Conservation (phyloP, 495 filamentous ascomycete species). For the Neurospora tetraspora region DNA sequence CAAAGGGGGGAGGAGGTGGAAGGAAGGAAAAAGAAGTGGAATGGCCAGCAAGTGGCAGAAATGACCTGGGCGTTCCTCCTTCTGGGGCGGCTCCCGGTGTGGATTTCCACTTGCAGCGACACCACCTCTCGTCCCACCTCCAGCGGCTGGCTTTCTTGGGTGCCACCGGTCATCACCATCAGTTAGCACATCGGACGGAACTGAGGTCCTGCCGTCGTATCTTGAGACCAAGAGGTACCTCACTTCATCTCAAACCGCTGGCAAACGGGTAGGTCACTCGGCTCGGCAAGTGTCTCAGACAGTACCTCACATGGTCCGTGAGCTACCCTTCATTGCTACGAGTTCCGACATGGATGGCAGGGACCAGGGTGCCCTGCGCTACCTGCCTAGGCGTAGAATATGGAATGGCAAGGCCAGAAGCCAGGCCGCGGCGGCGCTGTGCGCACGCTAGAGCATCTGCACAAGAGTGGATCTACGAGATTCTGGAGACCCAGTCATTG, state of each 20-base stretch:
- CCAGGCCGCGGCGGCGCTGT: background rate
- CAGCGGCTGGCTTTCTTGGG: background rate
- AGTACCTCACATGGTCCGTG: background rate
- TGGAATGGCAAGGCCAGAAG: background rate
- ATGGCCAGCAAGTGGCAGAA: background rate
- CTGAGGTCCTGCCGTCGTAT: background rate
- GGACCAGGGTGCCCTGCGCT: background rate
- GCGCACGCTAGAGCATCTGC: background rate
- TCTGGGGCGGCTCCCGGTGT: background rate
- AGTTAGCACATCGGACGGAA: background rate
- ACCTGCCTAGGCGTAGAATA: background rate
- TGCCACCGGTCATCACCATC: background rate
- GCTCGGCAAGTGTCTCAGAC: background rate
- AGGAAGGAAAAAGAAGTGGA: conserved; percentile 1
- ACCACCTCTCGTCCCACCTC: background rate
- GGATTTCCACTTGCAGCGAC: background rate
- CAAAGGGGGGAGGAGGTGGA: background rate
- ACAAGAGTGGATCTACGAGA: background rate
- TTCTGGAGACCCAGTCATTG: background rate
- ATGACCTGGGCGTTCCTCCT: background rate
- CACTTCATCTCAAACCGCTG: rapidly evolving
- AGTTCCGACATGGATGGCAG: background rate
- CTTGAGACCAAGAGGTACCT: background rate
- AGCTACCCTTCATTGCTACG: background rate
- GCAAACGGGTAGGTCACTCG: background rate